Conservation (phyloP, 257 asterid species). For the Leptodermis oblonga region DNA sequence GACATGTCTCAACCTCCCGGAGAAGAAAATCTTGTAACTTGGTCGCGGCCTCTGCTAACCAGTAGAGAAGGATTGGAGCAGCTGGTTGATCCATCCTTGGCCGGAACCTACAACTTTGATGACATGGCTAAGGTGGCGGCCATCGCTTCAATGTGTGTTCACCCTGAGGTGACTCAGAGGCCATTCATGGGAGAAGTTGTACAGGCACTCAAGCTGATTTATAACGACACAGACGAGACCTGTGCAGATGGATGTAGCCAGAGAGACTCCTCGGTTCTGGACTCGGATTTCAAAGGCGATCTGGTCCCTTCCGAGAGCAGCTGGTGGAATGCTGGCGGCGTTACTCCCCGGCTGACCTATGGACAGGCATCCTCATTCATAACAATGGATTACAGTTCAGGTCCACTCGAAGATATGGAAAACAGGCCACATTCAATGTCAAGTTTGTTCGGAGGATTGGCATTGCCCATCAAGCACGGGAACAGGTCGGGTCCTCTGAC, state of each 20-base stretch:
- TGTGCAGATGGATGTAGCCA: conserved; percentile 76
- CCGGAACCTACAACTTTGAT: conserved; percentile 70
- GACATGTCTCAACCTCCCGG: conserved; percentile 95
- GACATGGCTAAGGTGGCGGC: conserved; percentile 98
- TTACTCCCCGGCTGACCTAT: conserved; percentile 54
- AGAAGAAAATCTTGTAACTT: conserved; percentile 92
- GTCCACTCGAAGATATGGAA: conserved; percentile 70
- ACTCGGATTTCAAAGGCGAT: conserved; percentile 72
- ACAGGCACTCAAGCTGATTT: conserved; percentile 93
- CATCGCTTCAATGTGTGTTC: conserved; percentile 94
- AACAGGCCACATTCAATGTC: conserved; percentile 60
- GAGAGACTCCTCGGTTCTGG: conserved; percentile 74
- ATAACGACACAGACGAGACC: conserved; percentile 67
- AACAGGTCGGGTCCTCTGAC: conserved; percentile 85
- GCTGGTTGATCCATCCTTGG: conserved; percentile 76
- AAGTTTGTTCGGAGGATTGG: conserved; percentile 36
- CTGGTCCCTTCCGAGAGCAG: conserved; percentile 79
- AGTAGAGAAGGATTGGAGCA: conserved; percentile 83
- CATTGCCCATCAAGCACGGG: conserved; percentile 53
- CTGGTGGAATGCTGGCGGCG: conserved; percentile 89
- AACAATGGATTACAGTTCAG: conserved; percentile 94
- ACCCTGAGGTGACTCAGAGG: conserved; percentile 84
- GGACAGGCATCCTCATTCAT: conserved; percentile 78
- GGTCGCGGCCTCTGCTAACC: conserved; percentile 87
- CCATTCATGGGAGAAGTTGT: conserved; percentile 99